phyloP scores from a whole-genome alignment of 179 eudicot species.

The Heliamphora pulchella region DNA sequence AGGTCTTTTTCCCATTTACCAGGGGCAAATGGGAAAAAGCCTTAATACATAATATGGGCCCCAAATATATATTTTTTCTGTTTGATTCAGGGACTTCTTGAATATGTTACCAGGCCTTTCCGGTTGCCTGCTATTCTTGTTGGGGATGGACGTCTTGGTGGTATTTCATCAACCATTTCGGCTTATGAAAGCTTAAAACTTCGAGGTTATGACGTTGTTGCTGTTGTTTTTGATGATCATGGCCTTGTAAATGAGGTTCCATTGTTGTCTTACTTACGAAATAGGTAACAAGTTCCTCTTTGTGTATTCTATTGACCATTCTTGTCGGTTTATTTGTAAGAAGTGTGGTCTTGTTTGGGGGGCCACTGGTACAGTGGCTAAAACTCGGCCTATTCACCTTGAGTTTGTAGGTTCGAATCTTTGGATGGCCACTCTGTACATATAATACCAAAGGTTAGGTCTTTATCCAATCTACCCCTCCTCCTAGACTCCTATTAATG shows the following conservation, averaged over 20 bases:
- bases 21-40: neutral
- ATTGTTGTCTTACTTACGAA: slow-evolving; percentile 53
- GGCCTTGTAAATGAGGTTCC: slow-evolving; percentile 68
- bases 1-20: slow-evolving; percentile 44
- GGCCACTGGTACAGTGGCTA: no score
- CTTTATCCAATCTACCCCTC: no score
- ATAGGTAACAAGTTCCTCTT: slow-evolving; percentile 40
- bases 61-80: neutral
- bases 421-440: no score
- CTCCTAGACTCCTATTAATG: no score
- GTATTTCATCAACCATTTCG: slow-evolving; percentile 82
- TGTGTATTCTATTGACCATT: neutral
- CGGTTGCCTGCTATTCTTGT: slow-evolving; percentile 81
- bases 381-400: no score
- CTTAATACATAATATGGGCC: neutral
- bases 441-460: no score
- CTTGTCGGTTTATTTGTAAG: neutral
- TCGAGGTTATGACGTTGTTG: slow-evolving; percentile 92
- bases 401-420: no score
- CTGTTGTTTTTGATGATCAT: slow-evolving; percentile 67
- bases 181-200: slow-evolving; percentile 83
- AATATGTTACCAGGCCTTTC: slow-evolving; percentile 51
- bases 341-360: neutral
- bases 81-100: slow-evolving; percentile 12
- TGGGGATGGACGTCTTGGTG: slow-evolving; percentile 94